Evolutionary conservation across 2,329 filamentous ascomycete species (phyloP).

Genomic region (Beauveria sp.): DNA sequence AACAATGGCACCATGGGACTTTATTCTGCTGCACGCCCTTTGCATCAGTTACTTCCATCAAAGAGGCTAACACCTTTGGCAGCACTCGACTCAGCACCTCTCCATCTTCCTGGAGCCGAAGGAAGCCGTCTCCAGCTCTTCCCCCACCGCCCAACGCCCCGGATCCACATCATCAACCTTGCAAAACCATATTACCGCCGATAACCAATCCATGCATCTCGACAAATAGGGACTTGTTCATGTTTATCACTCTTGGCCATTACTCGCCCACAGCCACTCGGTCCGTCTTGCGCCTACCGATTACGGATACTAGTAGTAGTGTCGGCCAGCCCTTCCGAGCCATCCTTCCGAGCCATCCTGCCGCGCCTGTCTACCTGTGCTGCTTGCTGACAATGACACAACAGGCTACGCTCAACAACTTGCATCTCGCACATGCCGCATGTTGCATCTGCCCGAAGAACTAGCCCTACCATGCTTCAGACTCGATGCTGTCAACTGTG

Average conservation of each 20-base stretch:
- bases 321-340: not conserved
- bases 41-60: too few relatives aligned
- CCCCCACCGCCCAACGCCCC: conserved; percentile 6
- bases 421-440: not conserved
- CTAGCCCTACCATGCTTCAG: not conserved
- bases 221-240: not conserved
- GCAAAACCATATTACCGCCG: conserved; percentile 15
- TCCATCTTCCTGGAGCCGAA: not conserved
- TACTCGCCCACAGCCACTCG: too few relatives aligned
- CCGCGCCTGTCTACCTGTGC: not conserved
- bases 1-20: too few relatives aligned
- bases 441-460: not conserved
- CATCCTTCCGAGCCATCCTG: too few relatives aligned
- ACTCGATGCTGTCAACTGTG: not conserved
- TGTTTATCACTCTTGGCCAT: not conserved
- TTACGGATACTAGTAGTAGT: not conserved
- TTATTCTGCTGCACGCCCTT: too few relatives aligned
- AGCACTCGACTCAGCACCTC: too few relatives aligned
- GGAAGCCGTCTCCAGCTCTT: not conserved
- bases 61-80: too few relatives aligned
- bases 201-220: not conserved
- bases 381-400: not conserved
- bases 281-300: not conserved
- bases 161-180: not conserved
- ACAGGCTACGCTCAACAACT: not conserved